These are phyloP conservation scores for Raddia distichophylla DNA, from an alignment of 176 grass and related monocot genomes.

Conservation along the genomic window DNA sequence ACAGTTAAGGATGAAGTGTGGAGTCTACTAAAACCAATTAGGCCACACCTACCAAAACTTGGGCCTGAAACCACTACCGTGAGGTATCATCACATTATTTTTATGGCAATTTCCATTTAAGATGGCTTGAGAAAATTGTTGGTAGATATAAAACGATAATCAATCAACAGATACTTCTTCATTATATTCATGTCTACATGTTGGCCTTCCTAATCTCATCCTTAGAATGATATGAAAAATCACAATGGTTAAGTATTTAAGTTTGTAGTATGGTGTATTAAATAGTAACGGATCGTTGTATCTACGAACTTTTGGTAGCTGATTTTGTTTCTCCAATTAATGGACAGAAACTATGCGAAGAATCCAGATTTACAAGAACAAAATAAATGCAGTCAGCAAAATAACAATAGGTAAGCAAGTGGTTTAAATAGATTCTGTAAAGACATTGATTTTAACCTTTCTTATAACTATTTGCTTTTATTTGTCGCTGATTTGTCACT, in stretches of 20 bases:
- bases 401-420: conserved; percentile 48
- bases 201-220: neutral
- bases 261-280: neutral
- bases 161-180: neutral
- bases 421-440: conserved; percentile 5
- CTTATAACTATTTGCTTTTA: neutral
- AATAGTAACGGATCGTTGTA: conserved; percentile 4
- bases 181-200: conserved; percentile 12
- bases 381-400: conserved; percentile 38
- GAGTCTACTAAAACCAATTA: conserved; percentile 39
- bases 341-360: conserved; percentile 37
- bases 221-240: conserved; percentile 17
- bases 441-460: conserved; percentile 14
- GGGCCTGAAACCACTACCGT: conserved; percentile 31
- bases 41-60: conserved; percentile 50
- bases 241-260: conserved; percentile 3
- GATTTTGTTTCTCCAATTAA: conserved; percentile 31
- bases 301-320: neutral
- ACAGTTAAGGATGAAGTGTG: conserved; percentile 55
- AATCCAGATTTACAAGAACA: conserved; percentile 23
- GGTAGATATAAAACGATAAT: neutral
- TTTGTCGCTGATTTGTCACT: neutral
- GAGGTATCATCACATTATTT: conserved; percentile 52
- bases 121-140: neutral
- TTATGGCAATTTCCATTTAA: neutral